Percentiles rank a stretch among this genome's conserved stretches.
Conservation (phyloP, 2,329 filamentous ascomycete species). For the Aspergillus latus region DNA sequence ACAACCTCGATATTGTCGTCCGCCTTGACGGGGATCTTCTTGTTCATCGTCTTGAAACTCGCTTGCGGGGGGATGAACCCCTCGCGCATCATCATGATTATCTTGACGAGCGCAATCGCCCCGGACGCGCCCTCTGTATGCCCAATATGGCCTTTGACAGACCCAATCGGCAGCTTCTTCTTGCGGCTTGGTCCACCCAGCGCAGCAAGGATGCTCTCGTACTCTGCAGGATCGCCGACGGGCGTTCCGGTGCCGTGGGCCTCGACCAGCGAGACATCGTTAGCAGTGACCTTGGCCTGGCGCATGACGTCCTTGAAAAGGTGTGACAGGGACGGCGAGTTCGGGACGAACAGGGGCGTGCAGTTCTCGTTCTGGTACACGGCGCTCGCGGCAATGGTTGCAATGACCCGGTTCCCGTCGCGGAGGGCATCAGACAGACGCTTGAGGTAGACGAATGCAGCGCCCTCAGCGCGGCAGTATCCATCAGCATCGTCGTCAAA, state of each 20-base stretch:
- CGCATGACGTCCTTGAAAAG: conserved; percentile 4
- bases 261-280: conserved; percentile 40
- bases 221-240: conserved; percentile 34
- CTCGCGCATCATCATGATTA: too few species aligned
- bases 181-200: conserved; percentile 16
- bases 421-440: neutral
- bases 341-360: conserved; percentile 2
- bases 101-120: too few species aligned
- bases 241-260: conserved; percentile 43
- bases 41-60: too few species aligned
- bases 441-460: neutral
- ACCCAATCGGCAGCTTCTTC: conserved; percentile 14
- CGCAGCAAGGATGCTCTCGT: conserved; percentile 23
- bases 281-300: neutral
- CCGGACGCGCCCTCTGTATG: conserved; percentile 25
- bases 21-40: too few species aligned
- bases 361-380: neutral
- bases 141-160: conserved; percentile 25
- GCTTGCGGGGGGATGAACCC: too few species aligned
- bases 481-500: conserved; percentile 6
- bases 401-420: neutral
- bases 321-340: neutral
- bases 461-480: conserved; percentile 9
- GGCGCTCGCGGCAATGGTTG: neutral
- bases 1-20: too few species aligned